Conservation (phyloP, 805 yeast species). For the Wickerhamomyces silvicola region DNA sequence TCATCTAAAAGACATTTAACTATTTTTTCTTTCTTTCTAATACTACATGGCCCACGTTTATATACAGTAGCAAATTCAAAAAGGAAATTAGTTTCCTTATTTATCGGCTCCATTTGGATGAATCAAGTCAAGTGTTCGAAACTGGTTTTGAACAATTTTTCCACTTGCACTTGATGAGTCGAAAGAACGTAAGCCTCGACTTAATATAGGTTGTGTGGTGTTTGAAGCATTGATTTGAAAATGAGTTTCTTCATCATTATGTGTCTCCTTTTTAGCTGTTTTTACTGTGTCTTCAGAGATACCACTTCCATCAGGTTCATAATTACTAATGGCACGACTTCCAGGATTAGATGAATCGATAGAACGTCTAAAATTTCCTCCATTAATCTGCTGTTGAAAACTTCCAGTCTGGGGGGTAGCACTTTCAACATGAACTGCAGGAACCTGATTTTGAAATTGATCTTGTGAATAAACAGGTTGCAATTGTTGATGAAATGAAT, state of each 20-base stretch:
- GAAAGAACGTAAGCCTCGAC: not conserved
- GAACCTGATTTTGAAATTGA: slow-evolving; percentile 2
- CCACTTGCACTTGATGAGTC: too few relatives aligned
- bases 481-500: slow-evolving; percentile 2
- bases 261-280: slow-evolving; percentile 19
- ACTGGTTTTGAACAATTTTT: slow-evolving; percentile 1
- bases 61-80: too few relatives aligned
- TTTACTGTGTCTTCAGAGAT: slow-evolving; percentile 17
- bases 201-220: not conserved
- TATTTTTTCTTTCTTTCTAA: too few relatives aligned
- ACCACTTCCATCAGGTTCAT: slow-evolving; percentile 16
- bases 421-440: slow-evolving; percentile 12
- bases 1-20: too few relatives aligned
- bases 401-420: too few relatives aligned
- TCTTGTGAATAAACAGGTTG: slow-evolving; percentile 2
- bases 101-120: too few relatives aligned
- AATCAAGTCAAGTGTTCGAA: slow-evolving; percentile 3
- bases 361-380: slow-evolving; percentile 3
- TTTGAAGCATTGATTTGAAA: not conserved
- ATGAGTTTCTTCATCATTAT: slow-evolving; percentile 11
- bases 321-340: not conserved
- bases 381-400: slow-evolving; percentile 1
- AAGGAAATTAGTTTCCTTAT: too few relatives aligned
- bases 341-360: slow-evolving; percentile 8
- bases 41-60: too few relatives aligned